Conservation (phyloP, 257 asterid genomes). For the Oldenlandia corymbosa region DNA sequence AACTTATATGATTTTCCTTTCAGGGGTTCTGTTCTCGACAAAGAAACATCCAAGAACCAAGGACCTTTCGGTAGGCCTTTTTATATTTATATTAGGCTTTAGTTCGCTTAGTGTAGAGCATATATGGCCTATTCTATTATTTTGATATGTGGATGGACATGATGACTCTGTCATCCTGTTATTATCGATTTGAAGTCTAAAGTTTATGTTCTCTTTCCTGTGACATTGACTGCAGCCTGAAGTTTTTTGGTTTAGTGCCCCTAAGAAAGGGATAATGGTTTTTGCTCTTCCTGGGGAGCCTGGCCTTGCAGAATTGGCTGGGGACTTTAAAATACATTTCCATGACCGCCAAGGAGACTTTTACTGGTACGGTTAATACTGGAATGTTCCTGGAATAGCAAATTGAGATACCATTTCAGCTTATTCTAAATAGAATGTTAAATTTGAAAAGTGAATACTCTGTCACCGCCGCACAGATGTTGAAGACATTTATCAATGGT, state of each 20-base stretch:
- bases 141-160: background rate
- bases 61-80: conserved; percentile 67
- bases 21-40: conserved; percentile 90
- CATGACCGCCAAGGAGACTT: conserved; percentile 98
- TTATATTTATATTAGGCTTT: background rate
- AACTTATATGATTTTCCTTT: conserved; percentile 21
- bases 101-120: background rate
- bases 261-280: conserved; percentile 89
- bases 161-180: background rate
- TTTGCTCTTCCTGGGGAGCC: conserved; percentile 99
- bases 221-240: conserved; percentile 66
- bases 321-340: conserved; percentile 95
- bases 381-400: background rate
- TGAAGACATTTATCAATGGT: no score
- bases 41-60: conserved; percentile 94
- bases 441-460: background rate
- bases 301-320: conserved; percentile 81
- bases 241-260: conserved; percentile 94
- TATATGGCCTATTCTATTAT: no score
- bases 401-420: background rate
- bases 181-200: background rate
- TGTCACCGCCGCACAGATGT: background rate
- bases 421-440: background rate
- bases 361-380: conserved; percentile 58
- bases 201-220: background rate